Evolutionary conservation across 2,329 filamentous ascomycete genomes (phyloP).

Genomic region (Sclerotinia subarctica): DNA sequence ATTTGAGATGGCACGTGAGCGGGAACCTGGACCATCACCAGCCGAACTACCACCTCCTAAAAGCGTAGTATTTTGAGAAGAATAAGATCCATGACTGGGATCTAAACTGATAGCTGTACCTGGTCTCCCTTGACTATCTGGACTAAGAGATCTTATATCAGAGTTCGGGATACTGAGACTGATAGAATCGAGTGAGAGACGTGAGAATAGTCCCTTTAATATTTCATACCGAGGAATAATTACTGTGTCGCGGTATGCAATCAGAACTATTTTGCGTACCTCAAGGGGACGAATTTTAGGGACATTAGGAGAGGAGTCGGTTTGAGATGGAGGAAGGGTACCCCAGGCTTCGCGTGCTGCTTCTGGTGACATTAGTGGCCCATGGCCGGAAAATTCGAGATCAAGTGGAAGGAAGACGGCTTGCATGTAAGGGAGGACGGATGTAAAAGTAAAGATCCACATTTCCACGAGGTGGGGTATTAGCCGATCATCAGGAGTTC

Average conservation of each 20-base stretch:
- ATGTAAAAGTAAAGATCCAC: slow-evolving; percentile 91
- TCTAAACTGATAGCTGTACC: slow-evolving; percentile 75
- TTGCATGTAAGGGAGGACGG: slow-evolving; percentile 88
- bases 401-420: slow-evolving; percentile 92
- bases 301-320: slow-evolving; percentile 41
- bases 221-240: slow-evolving; percentile 86
- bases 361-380: slow-evolving; percentile 70
- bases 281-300: slow-evolving; percentile 60
- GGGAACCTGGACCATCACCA: slow-evolving; percentile 50
- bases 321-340: slow-evolving; percentile 52
- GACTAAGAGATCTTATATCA: slow-evolving; percentile 48
- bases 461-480: slow-evolving; percentile 88
- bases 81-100: slow-evolving; percentile 72
- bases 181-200: slow-evolving; percentile 75
- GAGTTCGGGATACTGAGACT: slow-evolving; percentile 44
- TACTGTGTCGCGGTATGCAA: slow-evolving; percentile 82
- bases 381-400: slow-evolving; percentile 84
- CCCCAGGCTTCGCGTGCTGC: slow-evolving; percentile 92
- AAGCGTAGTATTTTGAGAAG: slow-evolving; percentile 74
- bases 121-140: slow-evolving; percentile 53
- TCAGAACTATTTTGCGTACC: slow-evolving; percentile 82
- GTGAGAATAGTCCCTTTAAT: slow-evolving; percentile 85
- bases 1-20: slow-evolving; percentile 82
- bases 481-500: slow-evolving; percentile 79
- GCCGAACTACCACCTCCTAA: slow-evolving; percentile 55